These are phyloP conservation scores for Termitomyces sp. DNA, from an alignment of 768 basidiomycete species.

Conservation along the genomic window DNA sequence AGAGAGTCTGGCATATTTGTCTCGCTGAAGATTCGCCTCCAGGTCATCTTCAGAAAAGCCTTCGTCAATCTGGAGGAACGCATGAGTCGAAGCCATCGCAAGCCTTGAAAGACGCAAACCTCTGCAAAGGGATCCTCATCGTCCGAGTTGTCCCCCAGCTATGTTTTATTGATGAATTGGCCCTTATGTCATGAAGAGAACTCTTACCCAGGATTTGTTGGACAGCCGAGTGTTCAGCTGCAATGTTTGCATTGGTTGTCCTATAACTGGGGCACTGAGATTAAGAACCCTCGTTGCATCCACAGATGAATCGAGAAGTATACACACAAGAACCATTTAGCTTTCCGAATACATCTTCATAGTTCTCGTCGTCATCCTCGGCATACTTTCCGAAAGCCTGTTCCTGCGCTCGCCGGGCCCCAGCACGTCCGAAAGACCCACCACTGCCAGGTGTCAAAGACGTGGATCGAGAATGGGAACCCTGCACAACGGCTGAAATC, in stretches of 20 bases:
- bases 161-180: slow-evolving; percentile 1
- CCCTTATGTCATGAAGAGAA: not conserved
- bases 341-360: slow-evolving; percentile 92
- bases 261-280: slow-evolving; percentile 33
- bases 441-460: slow-evolving; percentile 40
- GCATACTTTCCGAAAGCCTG: slow-evolving; percentile 77
- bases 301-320: not conserved
- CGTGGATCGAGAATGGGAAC: slow-evolving; percentile 53
- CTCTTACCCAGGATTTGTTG: slow-evolving; percentile 81
- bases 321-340: slow-evolving; percentile 57
- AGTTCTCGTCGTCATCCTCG: slow-evolving; percentile 87
- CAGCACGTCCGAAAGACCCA: slow-evolving; percentile 65
- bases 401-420: slow-evolving; percentile 49
- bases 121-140: slow-evolving; percentile 98
- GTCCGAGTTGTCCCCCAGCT: slow-evolving; percentile 78
- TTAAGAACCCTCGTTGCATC: slow-evolving; percentile 3
- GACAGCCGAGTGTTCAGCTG: slow-evolving; percentile 85
- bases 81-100: slow-evolving; percentile 2
- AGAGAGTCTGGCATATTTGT: slow-evolving; percentile 87
- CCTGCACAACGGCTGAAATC: slow-evolving; percentile 18
- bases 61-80: slow-evolving; percentile 70
- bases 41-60: slow-evolving; percentile 89
- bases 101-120: slow-evolving; percentile 31
- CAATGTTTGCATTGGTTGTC: slow-evolving; percentile 65
- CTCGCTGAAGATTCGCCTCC: slow-evolving; percentile 87